Percentiles rank a stretch among this genome's conserved stretches.
phyloP scores from a whole-genome alignment of 202 grass and related monocot species.

The Saccharum hybrid region DNA sequence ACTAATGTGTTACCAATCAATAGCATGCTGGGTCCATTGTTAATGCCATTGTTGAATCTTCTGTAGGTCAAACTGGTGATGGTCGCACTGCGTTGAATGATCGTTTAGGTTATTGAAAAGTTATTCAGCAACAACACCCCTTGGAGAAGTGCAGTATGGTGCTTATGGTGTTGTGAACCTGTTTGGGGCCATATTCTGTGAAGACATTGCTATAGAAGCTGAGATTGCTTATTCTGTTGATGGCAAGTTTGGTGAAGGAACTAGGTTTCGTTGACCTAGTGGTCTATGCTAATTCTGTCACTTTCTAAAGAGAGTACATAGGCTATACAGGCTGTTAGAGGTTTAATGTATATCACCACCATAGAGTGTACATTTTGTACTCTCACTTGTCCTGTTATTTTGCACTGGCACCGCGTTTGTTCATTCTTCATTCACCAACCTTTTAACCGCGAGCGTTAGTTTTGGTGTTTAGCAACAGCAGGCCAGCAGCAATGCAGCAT shows the following conservation, averaged over 20 bases:
- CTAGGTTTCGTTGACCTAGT: neutral
- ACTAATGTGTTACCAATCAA: constrained; percentile 6
- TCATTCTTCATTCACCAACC: neutral
- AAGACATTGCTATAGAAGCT: neutral
- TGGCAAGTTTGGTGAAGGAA: too few relatives aligned
- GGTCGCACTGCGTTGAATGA: constrained; percentile 89
- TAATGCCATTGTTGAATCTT: constrained; percentile 32
- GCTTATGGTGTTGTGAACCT: neutral
- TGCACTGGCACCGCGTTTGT: neutral
- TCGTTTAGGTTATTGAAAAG: constrained; percentile 81
- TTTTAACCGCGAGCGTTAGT: neutral
- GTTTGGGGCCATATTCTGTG: neutral
- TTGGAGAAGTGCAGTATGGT: neutral
- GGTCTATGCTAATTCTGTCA: neutral
- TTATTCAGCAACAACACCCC: neutral
- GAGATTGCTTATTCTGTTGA: neutral
- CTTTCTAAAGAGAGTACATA: neutral
- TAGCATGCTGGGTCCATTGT: constrained; percentile 19
- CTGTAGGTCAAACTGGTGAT: constrained; percentile 98
- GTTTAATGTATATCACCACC: neutral
- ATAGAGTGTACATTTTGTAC: neutral
- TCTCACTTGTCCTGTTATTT: neutral
- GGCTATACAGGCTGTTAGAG: neutral
- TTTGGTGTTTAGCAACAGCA: neutral
- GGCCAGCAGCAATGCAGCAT: too few relatives aligned